A percentile compares a stretch with the other conserved stretches of the same genome.
Conservation (phyloP, 2,329 filamentous ascomycete genomes). For the Cercospora zeae-maydis region DNA sequence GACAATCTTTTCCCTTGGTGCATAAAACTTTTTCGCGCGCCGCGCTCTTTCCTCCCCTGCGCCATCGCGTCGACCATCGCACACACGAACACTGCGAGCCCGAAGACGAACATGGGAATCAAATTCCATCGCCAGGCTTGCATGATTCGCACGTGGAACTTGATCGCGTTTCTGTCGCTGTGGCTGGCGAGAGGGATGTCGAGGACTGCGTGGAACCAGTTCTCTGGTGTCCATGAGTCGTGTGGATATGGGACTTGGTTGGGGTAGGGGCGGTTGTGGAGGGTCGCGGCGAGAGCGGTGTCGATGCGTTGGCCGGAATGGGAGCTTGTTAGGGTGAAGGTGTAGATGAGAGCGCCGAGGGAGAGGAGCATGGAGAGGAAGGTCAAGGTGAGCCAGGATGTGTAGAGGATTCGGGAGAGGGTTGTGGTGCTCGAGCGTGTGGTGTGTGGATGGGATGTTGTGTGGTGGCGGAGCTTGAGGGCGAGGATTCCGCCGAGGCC, state of each 20-base stretch:
- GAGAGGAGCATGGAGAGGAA: constrained; percentile 26
- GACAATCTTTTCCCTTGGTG: background rate
- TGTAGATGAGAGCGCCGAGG: constrained; percentile 29
- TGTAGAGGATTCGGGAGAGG: constrained; percentile 14
- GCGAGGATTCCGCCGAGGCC: constrained; percentile 29
- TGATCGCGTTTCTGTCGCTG: constrained; percentile 23
- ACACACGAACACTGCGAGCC: constrained; percentile 16
- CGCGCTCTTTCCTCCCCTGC: background rate
- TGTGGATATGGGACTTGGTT: constrained; percentile 30
- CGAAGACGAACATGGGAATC: constrained; percentile 30
- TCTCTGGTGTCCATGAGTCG: constrained; percentile 31
- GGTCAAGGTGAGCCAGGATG: constrained; percentile 28
- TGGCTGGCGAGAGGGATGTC: constrained; percentile 19
- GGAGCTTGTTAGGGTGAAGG: constrained; percentile 26
- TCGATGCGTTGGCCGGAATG: constrained; percentile 28
- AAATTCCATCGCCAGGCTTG: constrained; percentile 34
- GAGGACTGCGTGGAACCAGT: constrained; percentile 31
- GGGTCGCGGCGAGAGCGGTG: constrained; percentile 20
- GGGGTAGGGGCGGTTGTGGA: constrained; percentile 30
- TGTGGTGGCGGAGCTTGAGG: constrained; percentile 23
- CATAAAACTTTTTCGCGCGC: background rate
- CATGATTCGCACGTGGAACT: constrained; percentile 24
- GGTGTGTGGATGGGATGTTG: background rate
- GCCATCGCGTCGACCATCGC: background rate
- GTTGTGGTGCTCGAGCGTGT: background rate